Base-by-base conservation (phyloP, 768 basidiomycete genomes). In the Rhodotorula taiwanensis region DNA sequence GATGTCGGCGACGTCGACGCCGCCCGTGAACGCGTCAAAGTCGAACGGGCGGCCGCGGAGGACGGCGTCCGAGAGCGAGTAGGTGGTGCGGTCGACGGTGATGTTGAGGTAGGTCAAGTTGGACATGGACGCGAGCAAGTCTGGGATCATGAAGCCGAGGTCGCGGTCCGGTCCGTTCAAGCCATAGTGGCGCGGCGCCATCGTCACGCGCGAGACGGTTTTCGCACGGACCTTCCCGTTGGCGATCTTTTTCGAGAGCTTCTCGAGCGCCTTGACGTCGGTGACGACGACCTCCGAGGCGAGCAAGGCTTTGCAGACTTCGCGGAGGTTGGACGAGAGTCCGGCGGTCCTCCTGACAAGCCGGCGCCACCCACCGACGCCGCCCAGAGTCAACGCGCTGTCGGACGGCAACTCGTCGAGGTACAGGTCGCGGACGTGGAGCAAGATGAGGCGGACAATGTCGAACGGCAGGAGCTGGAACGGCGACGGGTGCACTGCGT, bases 91-190 rank as follows among this genome's bases (percentile, higher is more conserved):
- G 23, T 63, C 50, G 9, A 43, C 14, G 2, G 33, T 6, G 44
- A 63, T n/a, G 23, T 21, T 13, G 43, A 63, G 51, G 20, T 13
- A 21, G 8, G 9, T 27, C 23, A 63, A 44, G 25, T 63, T 63
- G 3, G 34, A 21, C 1, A 43, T 27, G 27, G 15, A 20, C 20
- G 23, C 13, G 50, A 56, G 10, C 44, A 63, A 21, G 20, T 57
- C 50, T 2, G 62, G 62, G 34, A 63, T 41, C 11, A 50, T 28
- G 39, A 63, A 63, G 18, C 55, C 62, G 27, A 49, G 49, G 36
- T 63, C 62, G 27, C 44, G 43, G 34, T 27, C 36, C 25, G 50
- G 39, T 15, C 44, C 31, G 23, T 15, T 5, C 23, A 51, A 33
- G 4, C n/a, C 1, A n/a, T 21, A 52, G 42, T 52, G 42, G 31